Conservation (phyloP, 306 rosid species). For the Boehmeria nivea region DNA sequence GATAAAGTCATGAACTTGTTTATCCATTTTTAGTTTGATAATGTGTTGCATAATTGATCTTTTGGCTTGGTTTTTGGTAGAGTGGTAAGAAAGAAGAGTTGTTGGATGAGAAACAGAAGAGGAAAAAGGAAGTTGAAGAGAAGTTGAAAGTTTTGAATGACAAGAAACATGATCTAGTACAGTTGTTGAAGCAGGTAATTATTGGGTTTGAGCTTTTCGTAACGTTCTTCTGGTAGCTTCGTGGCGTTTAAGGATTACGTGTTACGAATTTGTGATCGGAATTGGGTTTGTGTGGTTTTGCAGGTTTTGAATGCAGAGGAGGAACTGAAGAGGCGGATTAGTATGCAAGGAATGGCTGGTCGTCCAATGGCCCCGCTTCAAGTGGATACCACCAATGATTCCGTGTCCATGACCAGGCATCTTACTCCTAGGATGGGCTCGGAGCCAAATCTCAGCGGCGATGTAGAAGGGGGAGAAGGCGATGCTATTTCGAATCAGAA, state of each 20-base stretch:
- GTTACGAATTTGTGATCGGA: too few species aligned
- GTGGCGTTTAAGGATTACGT: background rate
- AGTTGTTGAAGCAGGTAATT: conserved; percentile 81
- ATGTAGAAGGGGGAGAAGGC: conserved; percentile 67
- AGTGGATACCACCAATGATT: conserved; percentile 58
- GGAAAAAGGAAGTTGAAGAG: conserved; percentile 75
- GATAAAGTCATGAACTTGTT: too few species aligned
- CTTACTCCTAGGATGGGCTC: conserved; percentile 42
- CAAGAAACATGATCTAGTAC: conserved; percentile 79
- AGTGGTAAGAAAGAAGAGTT: conserved; percentile 32
- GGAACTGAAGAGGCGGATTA: conserved; percentile 68
- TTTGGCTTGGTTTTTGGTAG: conserved; percentile 30
- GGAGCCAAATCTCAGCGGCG: conserved; percentile 57
- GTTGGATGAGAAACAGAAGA: conserved; percentile 39
- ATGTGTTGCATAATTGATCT: too few species aligned
- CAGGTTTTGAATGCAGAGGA: conserved; percentile 93
- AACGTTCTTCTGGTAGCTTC: too few species aligned
- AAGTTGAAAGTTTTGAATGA: conserved; percentile 67
- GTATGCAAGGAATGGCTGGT: conserved; percentile 41
- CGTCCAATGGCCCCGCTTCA: conserved; percentile 54
- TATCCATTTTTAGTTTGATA: too few species aligned
- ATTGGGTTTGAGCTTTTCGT: background rate
- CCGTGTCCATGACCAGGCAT: conserved; percentile 55
- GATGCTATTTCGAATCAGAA: conserved; percentile 57
- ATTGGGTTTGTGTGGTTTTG: conserved; percentile 1